Percentiles rank a stretch among this genome's conserved stretches.
Conservation (phyloP, 352 stramenopile genomes). For the Thalassiosira hispida region DNA sequence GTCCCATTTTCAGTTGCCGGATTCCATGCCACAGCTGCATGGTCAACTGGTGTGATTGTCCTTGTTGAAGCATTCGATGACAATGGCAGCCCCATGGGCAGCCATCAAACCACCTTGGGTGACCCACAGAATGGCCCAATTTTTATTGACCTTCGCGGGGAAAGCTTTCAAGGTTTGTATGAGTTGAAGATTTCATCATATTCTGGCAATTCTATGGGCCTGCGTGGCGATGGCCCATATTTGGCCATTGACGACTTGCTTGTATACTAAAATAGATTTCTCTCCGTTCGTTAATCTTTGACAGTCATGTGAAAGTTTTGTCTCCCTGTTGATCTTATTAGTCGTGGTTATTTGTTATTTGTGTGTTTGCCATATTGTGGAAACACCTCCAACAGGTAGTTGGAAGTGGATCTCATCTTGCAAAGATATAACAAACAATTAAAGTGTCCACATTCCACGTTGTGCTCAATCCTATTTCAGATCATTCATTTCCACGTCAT, state of each 20-base stretch:
- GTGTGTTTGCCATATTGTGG: too few relatives aligned
- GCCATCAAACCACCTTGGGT: background rate
- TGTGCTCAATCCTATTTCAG: too few relatives aligned
- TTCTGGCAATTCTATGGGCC: background rate
- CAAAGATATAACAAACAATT: too few relatives aligned
- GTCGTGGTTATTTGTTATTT: too few relatives aligned
- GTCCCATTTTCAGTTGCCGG: constrained; percentile 1
- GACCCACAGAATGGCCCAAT: background rate
- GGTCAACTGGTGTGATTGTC: background rate
- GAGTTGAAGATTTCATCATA: background rate
- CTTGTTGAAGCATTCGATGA: background rate
- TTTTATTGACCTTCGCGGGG: background rate
- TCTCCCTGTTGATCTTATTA: too few relatives aligned
- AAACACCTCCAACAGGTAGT: too few relatives aligned
- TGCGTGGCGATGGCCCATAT: background rate
- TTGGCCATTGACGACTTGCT: background rate
- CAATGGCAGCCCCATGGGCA: background rate
- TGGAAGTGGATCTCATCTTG: too few relatives aligned
- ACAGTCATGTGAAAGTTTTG: too few relatives aligned
- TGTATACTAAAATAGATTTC: too few relatives aligned
- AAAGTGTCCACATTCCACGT: too few relatives aligned
- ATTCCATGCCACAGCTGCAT: background rate
- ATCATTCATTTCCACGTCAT: too few relatives aligned
- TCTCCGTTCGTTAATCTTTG: too few relatives aligned
- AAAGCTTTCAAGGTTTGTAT: background rate